These are phyloP conservation scores for Kodamaea sp. DNA, from an alignment of 1,139 yeast genomes.

Conservation along the genomic window DNA sequence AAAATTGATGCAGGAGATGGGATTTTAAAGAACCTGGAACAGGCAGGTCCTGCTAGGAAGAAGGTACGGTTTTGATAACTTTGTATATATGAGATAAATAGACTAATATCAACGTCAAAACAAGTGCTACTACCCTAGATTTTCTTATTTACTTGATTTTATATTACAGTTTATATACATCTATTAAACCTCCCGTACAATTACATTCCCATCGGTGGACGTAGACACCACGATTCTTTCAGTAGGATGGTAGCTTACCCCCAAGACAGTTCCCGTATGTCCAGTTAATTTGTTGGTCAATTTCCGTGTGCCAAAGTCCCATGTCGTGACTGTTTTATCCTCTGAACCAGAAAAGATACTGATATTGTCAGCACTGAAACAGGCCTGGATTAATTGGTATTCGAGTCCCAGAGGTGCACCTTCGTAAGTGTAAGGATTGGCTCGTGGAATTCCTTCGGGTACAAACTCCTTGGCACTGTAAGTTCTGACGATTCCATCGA, in stretches of 20 bases:
- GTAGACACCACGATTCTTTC: constrained; percentile 43
- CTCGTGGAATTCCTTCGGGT: constrained; percentile 39
- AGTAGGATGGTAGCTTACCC: constrained; percentile 50
- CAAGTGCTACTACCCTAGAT: too few relatives aligned
- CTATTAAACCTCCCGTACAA: constrained; percentile 34
- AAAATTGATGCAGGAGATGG: too few relatives aligned
- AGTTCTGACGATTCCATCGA: constrained; percentile 58
- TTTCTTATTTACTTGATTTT: too few relatives aligned
- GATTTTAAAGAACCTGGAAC: too few relatives aligned
- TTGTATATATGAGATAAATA: too few relatives aligned
- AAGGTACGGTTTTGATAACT: constrained; percentile 28
- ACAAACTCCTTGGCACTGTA: constrained; percentile 54
- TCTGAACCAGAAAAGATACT: constrained; percentile 60
- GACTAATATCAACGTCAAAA: too few relatives aligned
- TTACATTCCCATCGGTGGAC: constrained; percentile 52
- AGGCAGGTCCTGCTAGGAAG: constrained; percentile 14
- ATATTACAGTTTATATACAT: too few relatives aligned
- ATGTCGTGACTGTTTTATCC: constrained; percentile 57
- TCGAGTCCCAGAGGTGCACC: constrained; percentile 65
- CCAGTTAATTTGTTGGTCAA: constrained; percentile 54
- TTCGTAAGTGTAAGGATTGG: constrained; percentile 48
- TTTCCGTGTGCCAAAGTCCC: constrained; percentile 59
- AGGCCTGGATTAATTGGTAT: constrained; percentile 50
- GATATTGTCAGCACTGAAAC: constrained; percentile 40
- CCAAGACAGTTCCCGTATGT: constrained; percentile 63